Evolutionary conservation across 2,329 filamentous ascomycete species (phyloP).

Genomic region (Penicillium sp.): DNA sequence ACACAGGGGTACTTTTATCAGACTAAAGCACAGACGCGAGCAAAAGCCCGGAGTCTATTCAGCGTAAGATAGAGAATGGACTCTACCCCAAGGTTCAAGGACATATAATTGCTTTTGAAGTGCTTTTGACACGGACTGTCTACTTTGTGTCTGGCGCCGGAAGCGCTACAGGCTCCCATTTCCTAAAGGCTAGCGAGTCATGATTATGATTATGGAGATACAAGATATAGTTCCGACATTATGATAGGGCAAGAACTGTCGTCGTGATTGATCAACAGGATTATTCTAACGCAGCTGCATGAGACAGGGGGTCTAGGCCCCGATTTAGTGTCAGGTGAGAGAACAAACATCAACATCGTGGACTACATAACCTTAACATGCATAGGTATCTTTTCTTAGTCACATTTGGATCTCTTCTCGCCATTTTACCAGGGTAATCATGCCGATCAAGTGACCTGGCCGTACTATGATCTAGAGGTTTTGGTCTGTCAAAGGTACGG

Average conservation of each 20-base stretch:
- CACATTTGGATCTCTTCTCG: not conserved
- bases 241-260: not conserved
- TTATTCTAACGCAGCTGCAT: not conserved
- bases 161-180: not conserved
- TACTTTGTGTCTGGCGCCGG: not conserved
- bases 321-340: not conserved
- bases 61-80: not conserved
- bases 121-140: not conserved
- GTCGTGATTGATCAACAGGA: not conserved
- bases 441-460: constrained; percentile 13
- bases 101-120: not conserved
- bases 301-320: not conserved
- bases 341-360: not conserved
- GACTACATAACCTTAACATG: not conserved
- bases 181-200: not conserved
- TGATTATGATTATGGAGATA: not conserved
- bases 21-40: not conserved
- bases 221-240: not conserved
- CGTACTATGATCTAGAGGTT: constrained; percentile 3
- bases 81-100: not conserved
- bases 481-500: constrained; percentile 16
- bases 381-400: not conserved
- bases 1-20: not conserved
- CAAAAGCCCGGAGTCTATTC: not conserved
- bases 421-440: too few species aligned